These are phyloP conservation scores for Perkinsus olseni DNA, from an alignment of 169 alveolate genomes.

Conservation along the genomic window DNA sequence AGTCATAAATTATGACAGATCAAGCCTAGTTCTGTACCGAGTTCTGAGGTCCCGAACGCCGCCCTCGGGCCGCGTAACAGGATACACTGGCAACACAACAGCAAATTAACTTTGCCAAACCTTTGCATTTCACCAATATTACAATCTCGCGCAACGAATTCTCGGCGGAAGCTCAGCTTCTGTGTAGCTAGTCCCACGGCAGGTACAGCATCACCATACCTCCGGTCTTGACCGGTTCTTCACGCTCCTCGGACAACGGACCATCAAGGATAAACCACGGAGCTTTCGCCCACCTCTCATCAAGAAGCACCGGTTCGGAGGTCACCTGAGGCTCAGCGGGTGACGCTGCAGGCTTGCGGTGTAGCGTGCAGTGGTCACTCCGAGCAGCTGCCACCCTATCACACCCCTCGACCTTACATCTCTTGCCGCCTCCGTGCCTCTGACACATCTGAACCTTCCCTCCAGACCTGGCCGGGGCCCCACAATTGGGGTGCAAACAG, in stretches of 20 bases:
- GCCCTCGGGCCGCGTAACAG: too few relatives aligned
- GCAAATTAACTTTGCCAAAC: too few relatives aligned
- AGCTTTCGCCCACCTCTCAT: background rate
- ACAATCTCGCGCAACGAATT: too few relatives aligned
- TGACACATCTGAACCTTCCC: background rate
- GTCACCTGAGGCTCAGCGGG: background rate
- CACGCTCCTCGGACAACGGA: background rate
- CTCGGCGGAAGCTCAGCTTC: too few relatives aligned
- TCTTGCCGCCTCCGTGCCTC: background rate
- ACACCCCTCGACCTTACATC: background rate
- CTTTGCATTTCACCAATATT: too few relatives aligned
- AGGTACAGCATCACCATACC: too few relatives aligned
- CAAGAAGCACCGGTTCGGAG: background rate
- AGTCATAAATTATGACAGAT: too few relatives aligned
- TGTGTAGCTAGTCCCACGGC: too few relatives aligned
- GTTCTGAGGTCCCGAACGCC: too few relatives aligned
- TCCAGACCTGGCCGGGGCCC: background rate
- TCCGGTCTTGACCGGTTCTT: background rate
- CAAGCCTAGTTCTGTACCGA: too few relatives aligned
- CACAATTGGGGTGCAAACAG: background rate
- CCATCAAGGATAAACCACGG: background rate
- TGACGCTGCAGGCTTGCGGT: background rate
- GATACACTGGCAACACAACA: too few relatives aligned
- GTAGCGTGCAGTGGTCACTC: background rate
- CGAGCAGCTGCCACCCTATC: background rate